Evolutionary conservation across 2,329 filamentous ascomycete genomes (phyloP).

Genomic region (Harringtonia aguacate): DNA sequence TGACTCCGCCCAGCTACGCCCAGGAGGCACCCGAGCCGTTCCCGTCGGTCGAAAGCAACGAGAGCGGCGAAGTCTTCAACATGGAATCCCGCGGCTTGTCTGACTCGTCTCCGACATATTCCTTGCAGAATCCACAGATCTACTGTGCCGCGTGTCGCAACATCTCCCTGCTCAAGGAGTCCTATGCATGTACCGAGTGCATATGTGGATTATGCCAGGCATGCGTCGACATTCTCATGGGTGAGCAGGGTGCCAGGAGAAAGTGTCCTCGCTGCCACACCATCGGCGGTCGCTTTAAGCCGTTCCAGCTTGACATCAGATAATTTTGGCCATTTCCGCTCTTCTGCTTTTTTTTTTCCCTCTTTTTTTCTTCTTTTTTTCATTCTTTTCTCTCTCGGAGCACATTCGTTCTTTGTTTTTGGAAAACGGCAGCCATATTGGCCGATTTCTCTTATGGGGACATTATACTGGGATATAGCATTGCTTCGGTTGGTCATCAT

Average conservation of each 20-base stretch:
- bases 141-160: constrained; percentile 84
- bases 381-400: not conserved
- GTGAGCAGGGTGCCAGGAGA: constrained; percentile 62
- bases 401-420: not conserved
- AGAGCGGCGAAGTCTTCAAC: constrained; percentile 62
- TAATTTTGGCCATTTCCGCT: constrained; percentile 27
- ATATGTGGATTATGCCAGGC: constrained; percentile 86
- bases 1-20: constrained; percentile 70
- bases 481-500: not conserved
- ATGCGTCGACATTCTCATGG: constrained; percentile 73
- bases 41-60: constrained; percentile 74
- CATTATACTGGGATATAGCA: not conserved
- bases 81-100: constrained; percentile 55
- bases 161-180: constrained; percentile 66
- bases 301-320: constrained; percentile 73
- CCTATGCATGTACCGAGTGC: constrained; percentile 91
- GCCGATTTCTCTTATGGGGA: not conserved
- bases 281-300: constrained; percentile 71
- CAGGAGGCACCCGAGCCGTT: constrained; percentile 66
- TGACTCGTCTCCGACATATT: constrained; percentile 64
- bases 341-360: not conserved
- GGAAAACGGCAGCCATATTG: too few species aligned
- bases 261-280: constrained; percentile 73
- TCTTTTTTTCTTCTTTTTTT: not conserved
- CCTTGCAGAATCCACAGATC: constrained; percentile 70